A percentile compares a stretch with the other conserved stretches of the same genome.
These are phyloP conservation scores for Fraxinus baroniana DNA, from an alignment of 305 asterid species.

Conservation along the genomic window DNA sequence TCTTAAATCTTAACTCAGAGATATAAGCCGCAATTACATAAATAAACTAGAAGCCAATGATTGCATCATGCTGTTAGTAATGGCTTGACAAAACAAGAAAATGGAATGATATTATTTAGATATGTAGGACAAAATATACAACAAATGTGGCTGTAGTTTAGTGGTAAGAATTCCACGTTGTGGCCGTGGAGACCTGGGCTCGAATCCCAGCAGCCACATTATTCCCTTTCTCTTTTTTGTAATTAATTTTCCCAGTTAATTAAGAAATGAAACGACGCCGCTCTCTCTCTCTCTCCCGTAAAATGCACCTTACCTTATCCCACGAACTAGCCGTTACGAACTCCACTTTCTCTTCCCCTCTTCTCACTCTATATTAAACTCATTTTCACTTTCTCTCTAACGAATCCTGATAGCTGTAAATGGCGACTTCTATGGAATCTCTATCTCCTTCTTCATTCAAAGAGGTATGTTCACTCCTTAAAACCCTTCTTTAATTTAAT, in stretches of 20 bases:
- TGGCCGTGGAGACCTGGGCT: constrained; percentile 99
- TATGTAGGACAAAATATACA: no score
- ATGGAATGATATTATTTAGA: no score
- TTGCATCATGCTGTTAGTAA: no score
- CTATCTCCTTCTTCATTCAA: constrained; percentile 50
- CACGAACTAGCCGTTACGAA: constrained; percentile 70
- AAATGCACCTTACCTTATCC: constrained; percentile 17
- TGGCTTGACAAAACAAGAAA: no score
- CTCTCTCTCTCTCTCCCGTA: not conserved
- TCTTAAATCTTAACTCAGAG: no score
- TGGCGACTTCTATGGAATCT: constrained; percentile 67
- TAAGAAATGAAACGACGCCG: not conserved
- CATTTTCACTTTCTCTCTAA: constrained; percentile 37
- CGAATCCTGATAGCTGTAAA: constrained; percentile 50
- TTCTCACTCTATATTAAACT: not conserved
- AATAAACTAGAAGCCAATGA: no score
- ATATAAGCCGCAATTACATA: no score
- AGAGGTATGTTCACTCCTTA: constrained; percentile 47
- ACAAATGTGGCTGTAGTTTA: constrained; percentile 93
- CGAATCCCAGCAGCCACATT: constrained; percentile 15
- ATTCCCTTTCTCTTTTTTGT: no score
- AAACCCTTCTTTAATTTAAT: constrained; percentile 24
- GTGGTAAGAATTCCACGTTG: constrained; percentile 99
- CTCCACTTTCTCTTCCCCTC: constrained; percentile 21
- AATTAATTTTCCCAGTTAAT: not conserved